Evolutionary conservation across 2,329 filamentous ascomycete species (phyloP), one percentile per base, ranked within the genome.

Genomic region (Fusarium sp.): DNA sequence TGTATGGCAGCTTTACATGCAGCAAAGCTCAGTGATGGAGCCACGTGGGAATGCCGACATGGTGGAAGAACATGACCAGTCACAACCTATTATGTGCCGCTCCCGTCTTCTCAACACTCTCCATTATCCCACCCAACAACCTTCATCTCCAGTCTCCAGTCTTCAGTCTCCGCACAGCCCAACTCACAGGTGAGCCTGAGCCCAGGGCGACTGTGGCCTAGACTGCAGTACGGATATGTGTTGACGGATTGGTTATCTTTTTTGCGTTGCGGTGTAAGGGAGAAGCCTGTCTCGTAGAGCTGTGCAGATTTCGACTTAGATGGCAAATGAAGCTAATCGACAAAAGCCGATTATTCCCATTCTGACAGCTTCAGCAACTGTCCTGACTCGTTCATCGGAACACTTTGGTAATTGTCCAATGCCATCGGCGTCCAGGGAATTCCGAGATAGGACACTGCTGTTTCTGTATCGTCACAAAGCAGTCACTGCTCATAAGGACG

Each of bases 41-140:
- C 72, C 73, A 75, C 73, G 73, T 75, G 73, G 73, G 62, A 75
- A 65, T 65, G 65, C 54, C 59, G 65, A 70, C 70, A 67, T 42
- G 64, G 57, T 47, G 47, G 59, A 47, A 63, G 71, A 69, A 75
- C 58, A 51, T 71, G 73, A 75, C 66, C 64, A 75, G 73, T 73
- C 68, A 75, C 54, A 59, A 38, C 46, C 29, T 38, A 38, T 50
- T 29, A 29, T 30, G 30, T 32, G 24, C 53, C 46, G 27, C 29
- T 29, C 27, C 15, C 46, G 8, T 14, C 18, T 24, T 20, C 49
- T 52, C 49, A 52, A 52, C 32, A 52, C 18, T 27, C 49, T 40
- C 29, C 15, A 50, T 30, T 34, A 18, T 24, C 16, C 15, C 18
- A 24, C 24, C 49, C 24, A 38, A 38, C 34, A 38, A 38, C 34